Evolutionary conservation across 2,329 filamentous ascomycete species (phyloP).

Genomic region (Monilinia aucupariae): DNA sequence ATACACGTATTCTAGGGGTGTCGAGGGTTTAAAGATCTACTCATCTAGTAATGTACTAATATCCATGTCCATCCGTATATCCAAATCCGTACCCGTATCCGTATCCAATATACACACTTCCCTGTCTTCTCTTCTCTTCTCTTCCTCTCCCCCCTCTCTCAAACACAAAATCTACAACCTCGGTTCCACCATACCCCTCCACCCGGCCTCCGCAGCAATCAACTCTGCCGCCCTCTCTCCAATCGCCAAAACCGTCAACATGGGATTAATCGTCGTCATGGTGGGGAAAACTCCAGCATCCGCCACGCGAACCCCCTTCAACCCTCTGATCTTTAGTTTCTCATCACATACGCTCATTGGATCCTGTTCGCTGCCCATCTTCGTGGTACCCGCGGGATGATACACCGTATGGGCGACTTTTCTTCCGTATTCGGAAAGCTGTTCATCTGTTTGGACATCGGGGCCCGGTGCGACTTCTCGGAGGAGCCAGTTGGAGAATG

Average conservation of each 20-base stretch:
- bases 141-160: background rate
- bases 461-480: conserved; percentile 38
- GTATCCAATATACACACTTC: background rate
- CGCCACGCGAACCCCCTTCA: conserved; percentile 71
- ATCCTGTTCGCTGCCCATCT: conserved; percentile 75
- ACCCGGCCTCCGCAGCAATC: conserved; percentile 67
- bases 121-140: background rate
- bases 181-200: conserved; percentile 40
- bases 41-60: background rate
- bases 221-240: conserved; percentile 82
- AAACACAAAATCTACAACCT: conserved; percentile 26
- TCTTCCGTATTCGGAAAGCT: conserved; percentile 74
- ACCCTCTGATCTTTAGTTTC: conserved; percentile 63
- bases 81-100: background rate
- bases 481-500: conserved; percentile 41
- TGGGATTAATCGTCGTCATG: conserved; percentile 82
- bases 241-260: conserved; percentile 80
- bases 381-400: conserved; percentile 82
- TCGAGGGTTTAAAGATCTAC: background rate
- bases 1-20: too few species aligned
- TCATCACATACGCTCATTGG: conserved; percentile 74
- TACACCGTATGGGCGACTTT: conserved; percentile 83
- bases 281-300: conserved; percentile 86
- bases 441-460: conserved; percentile 63
- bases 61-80: background rate